Conservation (phyloP, 441 rosid species). For the Pelargonium citronellum region DNA sequence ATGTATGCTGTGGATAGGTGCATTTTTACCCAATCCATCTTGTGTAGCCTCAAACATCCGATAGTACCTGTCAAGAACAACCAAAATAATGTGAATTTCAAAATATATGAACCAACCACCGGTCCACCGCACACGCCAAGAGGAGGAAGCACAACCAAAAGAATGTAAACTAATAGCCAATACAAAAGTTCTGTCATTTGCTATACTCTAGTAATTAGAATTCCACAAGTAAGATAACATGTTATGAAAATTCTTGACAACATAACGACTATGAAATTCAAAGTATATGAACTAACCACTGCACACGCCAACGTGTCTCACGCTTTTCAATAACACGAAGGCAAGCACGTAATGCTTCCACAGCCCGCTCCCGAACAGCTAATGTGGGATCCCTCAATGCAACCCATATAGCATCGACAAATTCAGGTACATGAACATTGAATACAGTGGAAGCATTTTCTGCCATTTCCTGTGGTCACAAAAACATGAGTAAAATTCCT, state of each 20-base stretch:
- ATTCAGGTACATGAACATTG: slow-evolving; percentile 93
- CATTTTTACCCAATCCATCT: slow-evolving; percentile 92
- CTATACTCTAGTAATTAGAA: not conserved
- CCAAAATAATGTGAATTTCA: not conserved
- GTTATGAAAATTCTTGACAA: not conserved
- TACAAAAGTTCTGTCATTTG: not conserved
- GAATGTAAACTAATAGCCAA: slow-evolving; percentile 7
- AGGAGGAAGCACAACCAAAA: not conserved
- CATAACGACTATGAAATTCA: slow-evolving; percentile 4
- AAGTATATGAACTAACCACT: slow-evolving; percentile 54
- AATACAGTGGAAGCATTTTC: slow-evolving; percentile 99
- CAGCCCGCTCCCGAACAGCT: slow-evolving; percentile 86
- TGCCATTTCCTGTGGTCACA: slow-evolving; percentile 72
- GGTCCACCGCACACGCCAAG: not conserved
- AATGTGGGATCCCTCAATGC: slow-evolving; percentile 91
- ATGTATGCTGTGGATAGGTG: slow-evolving; percentile 96
- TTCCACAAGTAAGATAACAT: not conserved
- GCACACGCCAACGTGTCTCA: slow-evolving; percentile 99
- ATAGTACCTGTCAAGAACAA: slow-evolving; percentile 61
- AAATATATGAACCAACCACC: too few relatives aligned
- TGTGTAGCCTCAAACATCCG: slow-evolving; percentile 99
- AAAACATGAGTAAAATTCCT: not conserved
- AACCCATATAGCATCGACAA: slow-evolving; percentile 98
- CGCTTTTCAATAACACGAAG: slow-evolving; percentile 98
- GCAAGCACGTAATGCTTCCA: slow-evolving; percentile 99